Conservation (phyloP, 2,329 filamentous ascomycete genomes). For the Cladobotryum mycophilum region DNA sequence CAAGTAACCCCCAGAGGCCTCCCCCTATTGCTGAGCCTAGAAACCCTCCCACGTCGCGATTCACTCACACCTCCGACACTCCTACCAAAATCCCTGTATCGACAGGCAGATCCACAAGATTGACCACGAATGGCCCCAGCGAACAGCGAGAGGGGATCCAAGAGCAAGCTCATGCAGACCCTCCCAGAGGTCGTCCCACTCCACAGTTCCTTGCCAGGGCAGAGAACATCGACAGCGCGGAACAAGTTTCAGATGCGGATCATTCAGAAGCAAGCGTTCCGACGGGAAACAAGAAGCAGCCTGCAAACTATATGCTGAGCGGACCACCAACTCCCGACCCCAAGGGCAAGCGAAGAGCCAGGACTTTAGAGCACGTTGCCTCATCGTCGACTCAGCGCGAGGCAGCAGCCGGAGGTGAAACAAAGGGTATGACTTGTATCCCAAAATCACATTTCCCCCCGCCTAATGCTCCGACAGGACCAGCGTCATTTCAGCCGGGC, state of each 20-base stretch:
- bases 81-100: not conserved
- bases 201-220: not conserved
- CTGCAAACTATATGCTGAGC: not conserved
- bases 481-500: not conserved
- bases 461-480: conserved; percentile 15
- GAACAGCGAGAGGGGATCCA: not conserved
- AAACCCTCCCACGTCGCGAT: not conserved
- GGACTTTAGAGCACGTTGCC: not conserved
- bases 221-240: not conserved
- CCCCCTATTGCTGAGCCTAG: not conserved
- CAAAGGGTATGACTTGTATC: not conserved
- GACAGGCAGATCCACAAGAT: not conserved
- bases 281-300: not conserved
- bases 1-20: no score
- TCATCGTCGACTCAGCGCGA: not conserved
- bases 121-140: not conserved
- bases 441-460: conserved; percentile 9
- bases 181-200: not conserved
- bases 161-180: not conserved
- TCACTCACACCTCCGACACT: not conserved
- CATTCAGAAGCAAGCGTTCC: no score
- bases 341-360: not conserved
- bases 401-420: not conserved
- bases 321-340: not conserved
- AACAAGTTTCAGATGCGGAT: not conserved